Percentiles rank a stretch among this genome's conserved stretches.
These are phyloP conservation scores for Hypoxylon rubiginosum DNA, from an alignment of 2,329 filamentous ascomycete species.

Conservation along the genomic window DNA sequence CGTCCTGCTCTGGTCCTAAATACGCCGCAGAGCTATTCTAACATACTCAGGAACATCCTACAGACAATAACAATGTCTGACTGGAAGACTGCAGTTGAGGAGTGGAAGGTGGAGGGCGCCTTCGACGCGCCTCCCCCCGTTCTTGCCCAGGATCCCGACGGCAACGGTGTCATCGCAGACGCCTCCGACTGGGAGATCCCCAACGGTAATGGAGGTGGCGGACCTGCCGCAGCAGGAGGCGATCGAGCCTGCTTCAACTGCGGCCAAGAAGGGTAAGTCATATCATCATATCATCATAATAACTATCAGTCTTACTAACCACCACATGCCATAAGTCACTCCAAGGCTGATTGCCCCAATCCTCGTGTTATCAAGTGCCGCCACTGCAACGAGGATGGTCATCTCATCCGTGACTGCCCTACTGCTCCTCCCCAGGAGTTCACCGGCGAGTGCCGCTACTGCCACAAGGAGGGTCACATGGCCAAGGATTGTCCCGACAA, in stretches of 20 bases:
- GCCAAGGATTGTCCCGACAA: slow-evolving; percentile 74
- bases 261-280: slow-evolving; percentile 64
- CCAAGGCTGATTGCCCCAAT: slow-evolving; percentile 73
- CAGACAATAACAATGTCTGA: slow-evolving; percentile 25
- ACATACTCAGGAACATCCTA: slow-evolving; percentile 14
- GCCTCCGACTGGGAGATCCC: not conserved
- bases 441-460: slow-evolving; percentile 65
- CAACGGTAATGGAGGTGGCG: slow-evolving; percentile 27
- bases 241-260: slow-evolving; percentile 69
- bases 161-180: not conserved
- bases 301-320: slow-evolving; percentile 35
- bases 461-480: slow-evolving; percentile 66
- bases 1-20: too few species aligned
- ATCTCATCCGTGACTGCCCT: slow-evolving; percentile 53
- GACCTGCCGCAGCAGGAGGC: slow-evolving; percentile 28
- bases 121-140: slow-evolving; percentile 9
- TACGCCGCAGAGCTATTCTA: slow-evolving; percentile 4
- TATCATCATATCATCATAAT: slow-evolving; percentile 20
- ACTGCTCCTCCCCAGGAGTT: slow-evolving; percentile 50
- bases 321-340: slow-evolving; percentile 62
- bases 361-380: slow-evolving; percentile 61
- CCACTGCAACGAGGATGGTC: slow-evolving; percentile 65
- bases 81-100: slow-evolving; percentile 9
- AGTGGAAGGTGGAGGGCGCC: slow-evolving; percentile 15
- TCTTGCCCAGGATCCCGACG: not conserved